These are phyloP conservation scores for Mycena rebaudengoi DNA, from an alignment of 768 basidiomycete genomes.

Conservation along the genomic window DNA sequence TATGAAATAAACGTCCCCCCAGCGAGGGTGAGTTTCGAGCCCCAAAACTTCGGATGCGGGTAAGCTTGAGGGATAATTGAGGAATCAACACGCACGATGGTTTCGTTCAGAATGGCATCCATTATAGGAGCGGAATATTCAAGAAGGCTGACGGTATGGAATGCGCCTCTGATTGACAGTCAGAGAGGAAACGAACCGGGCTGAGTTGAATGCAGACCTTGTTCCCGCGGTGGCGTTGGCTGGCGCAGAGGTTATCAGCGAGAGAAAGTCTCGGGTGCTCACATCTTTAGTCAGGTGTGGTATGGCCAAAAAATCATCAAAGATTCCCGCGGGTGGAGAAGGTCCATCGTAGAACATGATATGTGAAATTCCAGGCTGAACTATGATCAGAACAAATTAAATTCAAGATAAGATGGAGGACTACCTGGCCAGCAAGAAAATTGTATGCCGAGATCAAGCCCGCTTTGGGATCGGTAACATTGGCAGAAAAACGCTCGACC, in stretches of 20 bases:
- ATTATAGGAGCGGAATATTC: conserved; percentile 46
- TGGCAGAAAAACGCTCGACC: conserved; percentile 47
- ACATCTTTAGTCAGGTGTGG: conserved; percentile 48
- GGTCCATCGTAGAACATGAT: conserved; percentile 70
- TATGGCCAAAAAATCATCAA: conserved; percentile 60
- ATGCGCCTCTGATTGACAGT: conserved; percentile 33
- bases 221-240: conserved; percentile 40
- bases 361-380: conserved; percentile 34
- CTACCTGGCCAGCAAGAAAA: conserved; percentile 44
- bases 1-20: conserved; percentile 51
- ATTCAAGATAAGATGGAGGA: neutral
- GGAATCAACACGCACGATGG: conserved; percentile 37
- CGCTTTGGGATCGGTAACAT: conserved; percentile 61
- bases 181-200: conserved; percentile 26
- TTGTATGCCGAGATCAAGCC: conserved; percentile 56
- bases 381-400: neutral
- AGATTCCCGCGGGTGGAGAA: conserved; percentile 55
- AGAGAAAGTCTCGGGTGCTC: conserved; percentile 48
- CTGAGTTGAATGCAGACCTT: conserved; percentile 30
- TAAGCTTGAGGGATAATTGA: neutral
- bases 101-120: conserved; percentile 53
- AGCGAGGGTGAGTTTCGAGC: conserved; percentile 39
- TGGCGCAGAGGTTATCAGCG: conserved; percentile 49
- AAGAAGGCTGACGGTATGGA: conserved; percentile 53
- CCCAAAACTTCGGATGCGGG: conserved; percentile 51